These are phyloP conservation scores for Eutrema japonicum DNA, from an alignment of 345 rosid genomes.

Conservation along the genomic window DNA sequence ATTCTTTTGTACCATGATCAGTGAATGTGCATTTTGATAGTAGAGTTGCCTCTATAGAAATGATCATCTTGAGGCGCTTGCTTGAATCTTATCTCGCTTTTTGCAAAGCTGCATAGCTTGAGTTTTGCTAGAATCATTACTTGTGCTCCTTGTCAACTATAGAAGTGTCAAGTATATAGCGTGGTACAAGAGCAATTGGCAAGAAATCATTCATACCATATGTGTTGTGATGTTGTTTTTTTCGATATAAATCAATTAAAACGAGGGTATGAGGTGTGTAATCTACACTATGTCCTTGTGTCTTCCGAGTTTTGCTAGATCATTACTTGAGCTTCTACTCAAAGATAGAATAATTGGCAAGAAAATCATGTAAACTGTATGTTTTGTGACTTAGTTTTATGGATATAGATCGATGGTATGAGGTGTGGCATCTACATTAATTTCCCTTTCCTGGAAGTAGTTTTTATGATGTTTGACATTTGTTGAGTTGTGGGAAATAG, in stretches of 20 bases:
- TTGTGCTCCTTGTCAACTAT: conserved; percentile 9
- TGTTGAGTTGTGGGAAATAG: conserved; percentile 46
- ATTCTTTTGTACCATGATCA: conserved; percentile 25
- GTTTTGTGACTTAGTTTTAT: conserved; percentile 4
- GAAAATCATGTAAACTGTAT: neutral
- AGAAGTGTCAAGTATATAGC: neutral
- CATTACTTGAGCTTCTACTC: conserved; percentile 6
- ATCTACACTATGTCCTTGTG: neutral
- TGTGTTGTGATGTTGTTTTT: neutral
- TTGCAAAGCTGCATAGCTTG: neutral
- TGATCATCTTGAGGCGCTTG: neutral
- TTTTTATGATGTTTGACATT: conserved; percentile 29
- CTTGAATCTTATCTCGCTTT: neutral
- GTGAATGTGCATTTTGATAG: conserved; percentile 8
- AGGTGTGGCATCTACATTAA: neutral
- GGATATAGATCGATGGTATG: neutral
- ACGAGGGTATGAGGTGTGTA: no score
- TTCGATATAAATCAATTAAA: no score
- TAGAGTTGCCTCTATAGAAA: neutral
- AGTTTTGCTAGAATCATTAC: conserved; percentile 10
- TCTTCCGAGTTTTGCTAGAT: neutral
- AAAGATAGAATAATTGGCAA: neutral
- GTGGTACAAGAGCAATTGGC: neutral
- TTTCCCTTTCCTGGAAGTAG: neutral
- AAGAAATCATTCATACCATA: neutral